Percentiles rank a stretch among this genome's conserved stretches.
Conservation (phyloP, 306 rosid genomes). For the Glycine tomentella region DNA sequence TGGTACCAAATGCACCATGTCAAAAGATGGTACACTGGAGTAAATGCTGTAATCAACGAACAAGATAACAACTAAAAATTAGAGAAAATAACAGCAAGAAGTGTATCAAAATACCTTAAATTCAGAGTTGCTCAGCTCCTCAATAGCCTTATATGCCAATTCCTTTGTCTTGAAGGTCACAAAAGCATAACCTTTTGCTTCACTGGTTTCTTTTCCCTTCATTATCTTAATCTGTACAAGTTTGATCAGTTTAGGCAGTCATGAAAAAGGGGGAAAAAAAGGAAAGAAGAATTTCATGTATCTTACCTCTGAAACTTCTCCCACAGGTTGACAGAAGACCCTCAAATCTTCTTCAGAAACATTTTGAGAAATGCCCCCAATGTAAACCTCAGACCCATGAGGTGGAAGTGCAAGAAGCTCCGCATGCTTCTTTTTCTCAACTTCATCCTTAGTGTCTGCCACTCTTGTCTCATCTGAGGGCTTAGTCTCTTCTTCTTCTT, state of each 20-base stretch:
- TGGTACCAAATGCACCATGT: too few relatives aligned
- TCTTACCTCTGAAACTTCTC: constrained; percentile 73
- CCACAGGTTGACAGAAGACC: constrained; percentile 68
- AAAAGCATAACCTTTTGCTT: constrained; percentile 72
- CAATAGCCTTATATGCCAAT: constrained; percentile 69
- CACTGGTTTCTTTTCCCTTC: constrained; percentile 67
- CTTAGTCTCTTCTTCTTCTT: constrained; percentile 46
- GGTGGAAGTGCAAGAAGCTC: constrained; percentile 87
- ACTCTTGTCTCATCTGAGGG: constrained; percentile 47
- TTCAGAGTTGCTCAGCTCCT: constrained; percentile 64
- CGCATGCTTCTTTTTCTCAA: constrained; percentile 60
- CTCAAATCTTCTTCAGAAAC: constrained; percentile 70
- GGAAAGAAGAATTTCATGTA: constrained; percentile 29
- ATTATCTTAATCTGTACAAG: constrained; percentile 69
- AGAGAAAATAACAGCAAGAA: constrained; percentile 18
- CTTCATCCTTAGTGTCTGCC: constrained; percentile 42
- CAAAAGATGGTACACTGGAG: neutral
- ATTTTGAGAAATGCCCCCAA: constrained; percentile 71
- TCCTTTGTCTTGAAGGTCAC: constrained; percentile 76
- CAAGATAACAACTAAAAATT: constrained; percentile 19
- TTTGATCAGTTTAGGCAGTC: constrained; percentile 28
- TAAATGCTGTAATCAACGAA: constrained; percentile 17
- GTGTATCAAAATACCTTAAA: constrained; percentile 56
- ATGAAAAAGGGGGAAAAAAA: neutral
- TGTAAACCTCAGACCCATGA: constrained; percentile 77